phyloP scores from a whole-genome alignment of 768 basidiomycete genomes.

The Lactarius hengduanensis region DNA sequence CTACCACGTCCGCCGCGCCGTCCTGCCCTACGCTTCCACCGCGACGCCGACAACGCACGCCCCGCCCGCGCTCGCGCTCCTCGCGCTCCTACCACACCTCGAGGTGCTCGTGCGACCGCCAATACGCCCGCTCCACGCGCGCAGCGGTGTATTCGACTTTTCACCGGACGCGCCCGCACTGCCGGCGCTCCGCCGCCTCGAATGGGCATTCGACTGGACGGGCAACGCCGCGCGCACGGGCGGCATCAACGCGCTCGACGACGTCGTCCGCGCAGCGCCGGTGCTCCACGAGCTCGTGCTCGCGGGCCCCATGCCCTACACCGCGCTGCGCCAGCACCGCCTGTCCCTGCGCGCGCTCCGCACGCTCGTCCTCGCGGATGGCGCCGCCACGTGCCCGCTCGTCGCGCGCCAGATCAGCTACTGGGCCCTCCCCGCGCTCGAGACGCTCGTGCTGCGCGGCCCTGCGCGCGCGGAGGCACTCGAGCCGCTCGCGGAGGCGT shows the following conservation, averaged over 20 bases:
- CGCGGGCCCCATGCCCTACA: slow-evolving; percentile 15
- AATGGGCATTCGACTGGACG: slow-evolving; percentile 19
- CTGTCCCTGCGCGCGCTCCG: slow-evolving; percentile 8
- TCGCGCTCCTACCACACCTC: slow-evolving; percentile 18
- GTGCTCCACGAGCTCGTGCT: slow-evolving; percentile 13
- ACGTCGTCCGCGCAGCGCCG: slow-evolving; percentile 18
- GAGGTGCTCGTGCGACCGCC: slow-evolving; percentile 23
- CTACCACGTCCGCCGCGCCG: slow-evolving; percentile 24
- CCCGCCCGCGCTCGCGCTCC: slow-evolving; percentile 18
- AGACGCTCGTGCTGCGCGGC: slow-evolving; percentile 17
- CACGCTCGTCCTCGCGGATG: slow-evolving; percentile 14
- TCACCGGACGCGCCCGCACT: not conserved
- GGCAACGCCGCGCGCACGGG: slow-evolving; percentile 23
- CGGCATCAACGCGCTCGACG: slow-evolving; percentile 25
- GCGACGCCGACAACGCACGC: slow-evolving; percentile 10
- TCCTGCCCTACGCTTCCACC: slow-evolving; percentile 23
- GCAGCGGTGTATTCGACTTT: slow-evolving; percentile 14
- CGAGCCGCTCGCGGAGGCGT: slow-evolving; percentile 19
- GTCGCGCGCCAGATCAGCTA: slow-evolving; percentile 17
- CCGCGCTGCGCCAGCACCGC: slow-evolving; percentile 8
- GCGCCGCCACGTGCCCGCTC: slow-evolving; percentile 16
- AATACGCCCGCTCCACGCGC: not conserved
- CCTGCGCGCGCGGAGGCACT: not conserved
- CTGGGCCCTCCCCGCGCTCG: slow-evolving; percentile 24
- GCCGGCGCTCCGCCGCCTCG: slow-evolving; percentile 22